Evolutionary conservation across 2,329 filamentous ascomycete genomes (phyloP), one percentile per base, ranked within the genome.

Genomic region (Talaromyces sp.): DNA sequence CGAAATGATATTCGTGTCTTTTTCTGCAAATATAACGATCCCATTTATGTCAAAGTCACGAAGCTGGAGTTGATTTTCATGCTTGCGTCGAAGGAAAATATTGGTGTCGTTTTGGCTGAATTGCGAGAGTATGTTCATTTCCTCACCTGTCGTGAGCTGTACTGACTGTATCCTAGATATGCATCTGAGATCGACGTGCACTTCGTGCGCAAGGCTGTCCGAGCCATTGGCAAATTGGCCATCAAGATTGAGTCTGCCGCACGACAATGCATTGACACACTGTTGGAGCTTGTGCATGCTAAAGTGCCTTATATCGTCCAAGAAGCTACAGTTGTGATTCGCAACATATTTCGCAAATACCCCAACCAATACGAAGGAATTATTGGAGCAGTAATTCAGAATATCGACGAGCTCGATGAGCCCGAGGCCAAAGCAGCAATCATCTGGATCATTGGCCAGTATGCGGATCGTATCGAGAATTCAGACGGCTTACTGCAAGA

Each of bases 11-110:
- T 99, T 66, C 87, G 95, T 54, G 95, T 99, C 35, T 99, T 99
- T 80, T 99, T 99, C 79, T 99, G 95, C 86, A 99, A 99, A 82
- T 99, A 99, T 79, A 99, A 99, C 75, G 95, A 99, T 73, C 95
- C 95, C 0, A 99, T 99, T 67, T 99, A 98, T 75, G 95, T 99
- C 79, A 99, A 99, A 77, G 95, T 99, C 58, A 99, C 95, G 16
- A 99, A 99, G 78, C 84, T 99, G 57, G 95, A 99, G 78, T 85
- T 99, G 69, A 98, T 99, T 68, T 99, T 99, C 77, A 99, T 98
- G 95, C 84, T 99, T 64, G 95, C 95, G 7, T 96, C 87, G 37
- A 92, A 97, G 77, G 90, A 88, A 71, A 99, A 99, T 74, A 99
- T 99, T 69, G 89, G 92, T 56, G 92, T 98, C 73, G 95, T 99